Base-by-base conservation (phyloP, 495 filamentous ascomycete species). In the Talaromyces ruber region DNA sequence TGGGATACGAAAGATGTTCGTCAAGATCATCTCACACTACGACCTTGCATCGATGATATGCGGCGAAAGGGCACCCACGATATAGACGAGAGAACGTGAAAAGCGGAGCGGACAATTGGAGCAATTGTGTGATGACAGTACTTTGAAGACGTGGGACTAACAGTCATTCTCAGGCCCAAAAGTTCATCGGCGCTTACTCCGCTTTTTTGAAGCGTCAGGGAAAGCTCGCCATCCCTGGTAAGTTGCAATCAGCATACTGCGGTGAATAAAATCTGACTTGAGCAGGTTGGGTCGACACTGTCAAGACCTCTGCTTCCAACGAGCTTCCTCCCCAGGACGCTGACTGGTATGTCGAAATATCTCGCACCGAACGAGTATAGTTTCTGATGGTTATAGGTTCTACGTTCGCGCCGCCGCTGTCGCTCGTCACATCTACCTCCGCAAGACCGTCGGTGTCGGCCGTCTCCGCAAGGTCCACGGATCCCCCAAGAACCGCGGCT, bases 131-230 rank as follows among this genome's bases (percentile, higher is more conserved):
- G 37, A 54, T 30, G 34, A 54, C 26, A 18, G 25, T 37, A 16
- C 45, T 53, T 37, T 29, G 62, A 65, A 64, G 63, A 68, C 63
- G 64, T 60, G 63, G 69, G 66, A 70, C 67, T 71, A 69, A 75
- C 65, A 25, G 61, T 63, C 43, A 4, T 63, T 63, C 68, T 76
- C 71, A 89, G 88, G 89, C 92, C 74, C 89, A 93, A 75, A 93
- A 97, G 83, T 97, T 97, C 83, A 93, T 97, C 78, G 77, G 82
- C 64, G 88, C 91, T 77, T 98, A 98, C 79, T 88, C 92, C 69
- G 91, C 87, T 77, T 98, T 98, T 86, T 79, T 98, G 84, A 98
- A 98, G 88, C 87, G 93, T 73, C 93, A 97, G 84, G 93, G 93
- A 75, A 97, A 97, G 84, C 91, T 98, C 67, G 92, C 90, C 72